Conservation (phyloP, 192 early-diverging fungal species). For the Podila minutissima region DNA sequence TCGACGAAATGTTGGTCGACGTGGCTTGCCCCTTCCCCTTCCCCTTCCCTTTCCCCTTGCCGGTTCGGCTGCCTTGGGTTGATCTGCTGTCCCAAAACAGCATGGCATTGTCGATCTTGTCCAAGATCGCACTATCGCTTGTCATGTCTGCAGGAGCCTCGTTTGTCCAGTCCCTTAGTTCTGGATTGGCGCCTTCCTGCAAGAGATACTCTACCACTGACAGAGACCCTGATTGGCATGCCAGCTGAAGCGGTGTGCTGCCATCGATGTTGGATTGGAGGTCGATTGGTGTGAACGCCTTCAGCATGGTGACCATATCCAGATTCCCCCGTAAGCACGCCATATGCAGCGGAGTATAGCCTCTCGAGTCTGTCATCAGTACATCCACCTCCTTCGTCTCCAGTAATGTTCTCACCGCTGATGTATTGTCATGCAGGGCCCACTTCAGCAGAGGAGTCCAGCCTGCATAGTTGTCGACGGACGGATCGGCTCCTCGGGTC, state of each 20-base stretch:
- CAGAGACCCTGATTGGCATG: slow-evolving; percentile 28
- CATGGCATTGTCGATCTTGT: slow-evolving; percentile 47
- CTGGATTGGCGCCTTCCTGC: slow-evolving; percentile 35
- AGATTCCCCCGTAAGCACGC: slow-evolving; percentile 30
- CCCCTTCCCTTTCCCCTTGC: neutral
- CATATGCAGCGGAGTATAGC: slow-evolving; percentile 51
- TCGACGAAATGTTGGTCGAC: neutral
- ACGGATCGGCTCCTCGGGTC: slow-evolving; percentile 20
- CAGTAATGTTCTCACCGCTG: slow-evolving; percentile 36
- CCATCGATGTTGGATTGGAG: slow-evolving; percentile 45
- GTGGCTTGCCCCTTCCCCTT: neutral
- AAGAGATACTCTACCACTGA: slow-evolving; percentile 42
- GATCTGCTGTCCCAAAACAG: slow-evolving; percentile 23
- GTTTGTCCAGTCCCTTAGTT: slow-evolving; percentile 45
- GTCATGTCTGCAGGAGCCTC: slow-evolving; percentile 51
- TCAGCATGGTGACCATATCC: slow-evolving; percentile 16
- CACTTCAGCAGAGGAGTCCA: slow-evolving; percentile 51
- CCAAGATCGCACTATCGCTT: slow-evolving; percentile 28
- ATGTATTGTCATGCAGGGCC: slow-evolving; percentile 33
- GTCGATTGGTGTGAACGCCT: slow-evolving; percentile 16
- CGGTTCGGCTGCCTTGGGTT: neutral
- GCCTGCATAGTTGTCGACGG: slow-evolving; percentile 41
- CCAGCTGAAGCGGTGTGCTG: slow-evolving; percentile 54
- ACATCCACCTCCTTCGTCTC: slow-evolving; percentile 20
- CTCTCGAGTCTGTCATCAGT: slow-evolving; percentile 33